phyloP scores from a whole-genome alignment of 306 rosid species.

The Gastrolobium bilobum region DNA sequence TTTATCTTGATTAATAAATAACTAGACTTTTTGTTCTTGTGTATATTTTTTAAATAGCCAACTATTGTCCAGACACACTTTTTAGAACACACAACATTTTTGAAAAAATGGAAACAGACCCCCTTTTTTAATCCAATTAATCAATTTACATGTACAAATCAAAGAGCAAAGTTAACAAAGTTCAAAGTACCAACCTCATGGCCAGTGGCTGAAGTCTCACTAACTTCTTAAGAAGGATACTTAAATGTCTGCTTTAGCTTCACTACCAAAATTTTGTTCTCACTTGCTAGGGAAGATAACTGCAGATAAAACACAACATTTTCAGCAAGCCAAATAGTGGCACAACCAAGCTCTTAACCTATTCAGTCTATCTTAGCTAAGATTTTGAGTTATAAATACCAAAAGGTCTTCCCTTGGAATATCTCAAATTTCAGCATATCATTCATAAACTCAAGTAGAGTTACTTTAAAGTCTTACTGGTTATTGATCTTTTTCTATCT shows the following conservation, averaged over 20 bases:
- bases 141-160: not conserved
- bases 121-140: slow-evolving; percentile 7
- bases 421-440: slow-evolving; percentile 21
- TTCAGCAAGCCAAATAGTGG: slow-evolving; percentile 40
- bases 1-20: not conserved
- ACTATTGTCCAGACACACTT: not conserved
- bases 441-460: not conserved
- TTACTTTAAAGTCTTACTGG: not conserved
- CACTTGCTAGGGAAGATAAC: slow-evolving; percentile 71
- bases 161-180: slow-evolving; percentile 10
- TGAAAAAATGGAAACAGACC: not conserved
- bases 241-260: slow-evolving; percentile 64
- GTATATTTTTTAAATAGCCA: not conserved
- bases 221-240: slow-evolving; percentile 54
- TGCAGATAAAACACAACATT: slow-evolving; percentile 53
- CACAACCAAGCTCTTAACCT: not conserved
- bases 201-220: slow-evolving; percentile 49
- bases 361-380: not conserved
- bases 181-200: slow-evolving; percentile 59
- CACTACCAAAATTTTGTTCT: slow-evolving; percentile 65
- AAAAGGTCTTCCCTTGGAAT: slow-evolving; percentile 3
- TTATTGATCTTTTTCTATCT: slow-evolving; percentile 5
- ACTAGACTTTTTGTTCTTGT: not conserved
- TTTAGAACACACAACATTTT: not conserved
- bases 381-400: slow-evolving; percentile 8